phyloP scores from a whole-genome alignment of 2,329 filamentous ascomycete species.

The Aspergillus novofumigatus region DNA sequence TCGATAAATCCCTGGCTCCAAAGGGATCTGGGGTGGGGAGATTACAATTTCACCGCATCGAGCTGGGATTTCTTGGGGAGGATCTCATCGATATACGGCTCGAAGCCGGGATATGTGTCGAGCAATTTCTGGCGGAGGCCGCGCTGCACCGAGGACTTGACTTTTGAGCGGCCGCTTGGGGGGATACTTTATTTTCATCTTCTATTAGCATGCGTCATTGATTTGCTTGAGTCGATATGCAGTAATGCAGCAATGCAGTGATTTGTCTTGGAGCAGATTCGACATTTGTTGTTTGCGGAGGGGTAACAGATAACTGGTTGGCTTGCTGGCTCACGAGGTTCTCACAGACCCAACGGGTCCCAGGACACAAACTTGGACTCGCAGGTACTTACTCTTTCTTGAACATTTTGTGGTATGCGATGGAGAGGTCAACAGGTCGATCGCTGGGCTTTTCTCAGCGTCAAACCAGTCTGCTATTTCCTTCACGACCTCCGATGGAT shows the following conservation, averaged over 20 bases:
- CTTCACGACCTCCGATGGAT: slow-evolving; percentile 1
- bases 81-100: slow-evolving; percentile 86
- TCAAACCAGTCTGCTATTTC: neutral
- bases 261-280: neutral
- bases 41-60: slow-evolving; percentile 77
- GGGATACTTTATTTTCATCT: slow-evolving; percentile 55
- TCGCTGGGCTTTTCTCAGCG: neutral
- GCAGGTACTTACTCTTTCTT: slow-evolving; percentile 73
- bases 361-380: neutral
- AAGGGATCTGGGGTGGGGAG: too few species aligned
- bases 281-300: neutral
- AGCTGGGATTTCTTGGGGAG: slow-evolving; percentile 92
- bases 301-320: neutral
- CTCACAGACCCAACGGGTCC: too few species aligned
- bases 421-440: slow-evolving; percentile 4
- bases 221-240: slow-evolving; percentile 3
- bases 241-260: too few species aligned
- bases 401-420: slow-evolving; percentile 60
- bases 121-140: slow-evolving; percentile 77
- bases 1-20: too few species aligned
- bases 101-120: slow-evolving; percentile 78
- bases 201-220: slow-evolving; percentile 10
- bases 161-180: slow-evolving; percentile 81
- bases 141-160: slow-evolving; percentile 94
- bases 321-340: neutral